phyloP scores from a whole-genome alignment of 495 filamentous ascomycete genomes.

The Penicillium simplicissimum region DNA sequence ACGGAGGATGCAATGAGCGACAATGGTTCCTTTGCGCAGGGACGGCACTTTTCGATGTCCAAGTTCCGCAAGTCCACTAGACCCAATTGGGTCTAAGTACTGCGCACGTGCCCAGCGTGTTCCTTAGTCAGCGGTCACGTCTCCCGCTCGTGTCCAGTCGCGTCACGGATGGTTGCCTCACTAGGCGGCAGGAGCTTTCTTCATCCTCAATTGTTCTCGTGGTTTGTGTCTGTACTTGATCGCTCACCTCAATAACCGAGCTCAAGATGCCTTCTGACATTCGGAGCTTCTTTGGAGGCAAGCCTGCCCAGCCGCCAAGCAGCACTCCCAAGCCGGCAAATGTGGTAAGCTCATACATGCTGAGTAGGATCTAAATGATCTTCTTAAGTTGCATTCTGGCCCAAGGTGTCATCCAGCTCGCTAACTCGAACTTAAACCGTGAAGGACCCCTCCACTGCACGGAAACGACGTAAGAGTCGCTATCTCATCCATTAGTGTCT shows the following conservation, averaged over 20 bases:
- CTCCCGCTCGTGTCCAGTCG: conserved; percentile 26
- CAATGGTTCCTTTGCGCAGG: conserved; percentile 18
- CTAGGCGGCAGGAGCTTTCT: conserved; percentile 7
- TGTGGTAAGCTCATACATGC: conserved; percentile 36
- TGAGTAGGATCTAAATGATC: neutral
- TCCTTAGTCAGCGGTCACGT: conserved; percentile 44
- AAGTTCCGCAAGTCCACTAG: conserved; percentile 18
- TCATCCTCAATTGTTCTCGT: conserved; percentile 4
- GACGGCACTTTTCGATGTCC: conserved; percentile 38
- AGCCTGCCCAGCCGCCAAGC: conserved; percentile 37
- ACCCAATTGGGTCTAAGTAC: conserved; percentile 20
- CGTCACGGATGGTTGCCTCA: conserved; percentile 23
- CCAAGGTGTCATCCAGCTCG: neutral
- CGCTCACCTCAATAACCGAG: neutral
- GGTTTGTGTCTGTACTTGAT: neutral
- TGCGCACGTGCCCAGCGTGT: conserved; percentile 32
- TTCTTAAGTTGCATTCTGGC: neutral
- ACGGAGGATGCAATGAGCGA: conserved; percentile 16
- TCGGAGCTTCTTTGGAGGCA: conserved; percentile 72
- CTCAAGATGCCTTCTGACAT: conserved; percentile 73
- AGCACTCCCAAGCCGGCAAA: conserved; percentile 38
- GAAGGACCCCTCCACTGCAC: conserved; percentile 37
- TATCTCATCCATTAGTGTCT: neutral
- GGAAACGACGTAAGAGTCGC: conserved; percentile 41
- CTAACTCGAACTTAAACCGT: conserved; percentile 7